phyloP scores from a whole-genome alignment of 257 asterid species.

The Misopates orontium region DNA sequence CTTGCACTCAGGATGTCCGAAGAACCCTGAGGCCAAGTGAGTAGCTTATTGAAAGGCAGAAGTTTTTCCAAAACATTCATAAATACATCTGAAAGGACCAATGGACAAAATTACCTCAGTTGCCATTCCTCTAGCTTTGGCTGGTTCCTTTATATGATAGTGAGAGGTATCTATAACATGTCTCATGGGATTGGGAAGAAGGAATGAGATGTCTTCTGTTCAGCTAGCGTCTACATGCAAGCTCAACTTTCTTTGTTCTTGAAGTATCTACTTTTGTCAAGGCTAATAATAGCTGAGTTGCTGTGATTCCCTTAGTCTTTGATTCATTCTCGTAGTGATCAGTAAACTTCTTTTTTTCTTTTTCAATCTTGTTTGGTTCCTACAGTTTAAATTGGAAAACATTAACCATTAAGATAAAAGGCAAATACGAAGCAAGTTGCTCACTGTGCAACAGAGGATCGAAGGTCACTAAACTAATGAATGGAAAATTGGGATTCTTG shows the following conservation, averaged over 20 bases:
- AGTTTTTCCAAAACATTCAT: slow-evolving; percentile 55
- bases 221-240: not conserved
- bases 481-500: too few species aligned
- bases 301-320: not conserved
- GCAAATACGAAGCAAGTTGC: too few species aligned
- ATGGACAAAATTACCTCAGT: slow-evolving; percentile 64
- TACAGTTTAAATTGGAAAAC: not conserved
- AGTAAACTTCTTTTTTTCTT: too few species aligned
- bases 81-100: slow-evolving; percentile 60
- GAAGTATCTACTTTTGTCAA: not conserved
- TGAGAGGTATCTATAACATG: slow-evolving; percentile 72
- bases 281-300: not conserved
- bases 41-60: slow-evolving; percentile 62
- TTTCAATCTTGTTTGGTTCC: not conserved
- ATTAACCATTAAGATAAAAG: too few species aligned
- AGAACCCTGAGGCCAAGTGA: slow-evolving; percentile 72
- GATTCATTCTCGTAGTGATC: not conserved
- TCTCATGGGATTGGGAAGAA: slow-evolving; percentile 83
- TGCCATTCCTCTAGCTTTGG: slow-evolving; percentile 64
- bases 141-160: slow-evolving; percentile 54
- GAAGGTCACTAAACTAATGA: too few species aligned
- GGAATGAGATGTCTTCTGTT: slow-evolving; percentile 42
- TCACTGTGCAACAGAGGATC: too few species aligned
- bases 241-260: not conserved
- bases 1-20: slow-evolving; percentile 44